phyloP scores from a whole-genome alignment of 768 basidiomycete species.

The Russula virescens region DNA sequence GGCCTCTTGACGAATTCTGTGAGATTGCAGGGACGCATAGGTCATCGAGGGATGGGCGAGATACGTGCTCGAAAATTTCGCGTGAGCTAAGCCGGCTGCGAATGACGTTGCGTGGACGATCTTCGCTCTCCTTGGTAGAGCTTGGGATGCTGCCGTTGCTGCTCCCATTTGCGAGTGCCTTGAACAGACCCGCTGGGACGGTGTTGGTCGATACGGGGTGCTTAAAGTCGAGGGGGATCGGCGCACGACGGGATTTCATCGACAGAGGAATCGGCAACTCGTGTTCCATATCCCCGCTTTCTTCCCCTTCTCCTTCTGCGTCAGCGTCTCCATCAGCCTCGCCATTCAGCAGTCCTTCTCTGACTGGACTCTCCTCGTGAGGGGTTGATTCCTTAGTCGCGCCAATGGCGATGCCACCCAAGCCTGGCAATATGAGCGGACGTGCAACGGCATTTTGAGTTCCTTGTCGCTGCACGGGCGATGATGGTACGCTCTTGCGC shows the following conservation, averaged over 20 bases:
- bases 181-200: slow-evolving; percentile 82
- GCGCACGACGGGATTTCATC: slow-evolving; percentile 54
- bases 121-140: slow-evolving; percentile 38
- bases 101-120: slow-evolving; percentile 62
- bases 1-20: slow-evolving; percentile 46
- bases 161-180: slow-evolving; percentile 51
- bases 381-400: slow-evolving; percentile 13
- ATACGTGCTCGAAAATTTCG: slow-evolving; percentile 65
- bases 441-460: slow-evolving; percentile 43
- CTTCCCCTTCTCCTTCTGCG: slow-evolving; percentile 9
- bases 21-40: slow-evolving; percentile 64
- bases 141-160: slow-evolving; percentile 18
- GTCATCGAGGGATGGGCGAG: slow-evolving; percentile 73
- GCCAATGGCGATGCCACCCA: slow-evolving; percentile 35
- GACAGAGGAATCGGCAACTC: slow-evolving; percentile 33
- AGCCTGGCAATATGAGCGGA: slow-evolving; percentile 67
- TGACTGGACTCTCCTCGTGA: neutral
- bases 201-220: slow-evolving; percentile 62
- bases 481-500: slow-evolving; percentile 43
- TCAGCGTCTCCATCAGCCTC: slow-evolving; percentile 26
- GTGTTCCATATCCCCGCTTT: slow-evolving; percentile 21
- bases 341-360: slow-evolving; percentile 18
- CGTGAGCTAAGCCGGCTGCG: slow-evolving; percentile 71
- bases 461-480: slow-evolving; percentile 27
- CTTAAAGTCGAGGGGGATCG: slow-evolving; percentile 75